Conservation (phyloP, 225 moss, liverwort and hornwort species). For the Bryum argenteum region DNA sequence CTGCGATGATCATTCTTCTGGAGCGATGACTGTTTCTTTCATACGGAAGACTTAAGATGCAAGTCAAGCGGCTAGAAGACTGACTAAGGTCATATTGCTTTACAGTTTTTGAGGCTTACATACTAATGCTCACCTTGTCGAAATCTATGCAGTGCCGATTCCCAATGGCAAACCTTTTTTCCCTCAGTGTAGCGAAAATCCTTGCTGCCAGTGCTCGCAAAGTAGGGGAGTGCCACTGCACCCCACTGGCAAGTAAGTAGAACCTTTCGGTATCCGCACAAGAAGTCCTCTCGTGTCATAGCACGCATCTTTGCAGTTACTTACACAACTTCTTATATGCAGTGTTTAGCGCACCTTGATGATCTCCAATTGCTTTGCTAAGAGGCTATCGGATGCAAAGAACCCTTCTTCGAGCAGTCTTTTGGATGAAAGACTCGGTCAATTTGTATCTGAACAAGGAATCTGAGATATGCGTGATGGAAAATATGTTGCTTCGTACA, state of each 20-base stretch:
- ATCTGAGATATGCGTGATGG: not conserved
- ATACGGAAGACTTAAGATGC: not conserved
- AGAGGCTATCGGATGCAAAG: not conserved
- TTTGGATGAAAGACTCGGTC: not conserved
- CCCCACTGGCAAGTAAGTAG: conserved; percentile 13
- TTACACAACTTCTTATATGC: conserved; percentile 11
- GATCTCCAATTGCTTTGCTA: conserved; percentile 10
- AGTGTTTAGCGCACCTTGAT: conserved; percentile 9
- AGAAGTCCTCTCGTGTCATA: not conserved
- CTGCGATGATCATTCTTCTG: not conserved
- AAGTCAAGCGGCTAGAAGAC: not conserved
- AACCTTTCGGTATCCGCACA: not conserved
- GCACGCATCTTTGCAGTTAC: not conserved
- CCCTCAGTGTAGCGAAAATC: conserved; percentile 36
- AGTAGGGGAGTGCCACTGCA: conserved; percentile 43
- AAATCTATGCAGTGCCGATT: conserved; percentile 31
- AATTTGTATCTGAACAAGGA: not conserved
- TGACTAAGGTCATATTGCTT: not conserved
- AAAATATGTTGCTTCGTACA: conserved; percentile 4
- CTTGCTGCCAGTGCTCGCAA: conserved; percentile 43
- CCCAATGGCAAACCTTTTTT: conserved; percentile 36
- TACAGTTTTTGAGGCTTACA: not conserved
- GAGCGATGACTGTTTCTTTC: not conserved
- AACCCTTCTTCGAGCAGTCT: not conserved
- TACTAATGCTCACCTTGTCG: not conserved